phyloP scores from a whole-genome alignment of 768 basidiomycete genomes.

The Kwoniella dendrophila region DNA sequence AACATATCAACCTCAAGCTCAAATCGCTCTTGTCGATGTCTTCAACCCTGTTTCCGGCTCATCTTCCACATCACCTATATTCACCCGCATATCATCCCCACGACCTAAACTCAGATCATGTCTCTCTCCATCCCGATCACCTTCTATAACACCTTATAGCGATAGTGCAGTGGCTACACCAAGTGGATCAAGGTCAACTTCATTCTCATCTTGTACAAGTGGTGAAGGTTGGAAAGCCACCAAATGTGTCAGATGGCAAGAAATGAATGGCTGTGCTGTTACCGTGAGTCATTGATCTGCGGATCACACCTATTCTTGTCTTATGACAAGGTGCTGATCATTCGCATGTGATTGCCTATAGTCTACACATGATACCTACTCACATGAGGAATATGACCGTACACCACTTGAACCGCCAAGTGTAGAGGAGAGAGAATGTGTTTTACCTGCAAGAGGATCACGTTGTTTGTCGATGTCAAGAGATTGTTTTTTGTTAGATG shows the following conservation, averaged over 20 bases:
- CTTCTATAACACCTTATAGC: background rate
- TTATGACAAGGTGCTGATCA: background rate
- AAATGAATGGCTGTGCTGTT: constrained; percentile 37
- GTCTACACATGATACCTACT: constrained; percentile 59
- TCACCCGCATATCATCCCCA: background rate
- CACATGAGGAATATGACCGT: constrained; percentile 68
- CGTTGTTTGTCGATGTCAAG: constrained; percentile 16
- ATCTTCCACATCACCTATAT: background rate
- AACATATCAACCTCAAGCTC: background rate
- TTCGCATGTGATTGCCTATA: constrained; percentile 12
- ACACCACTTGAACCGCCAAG: constrained; percentile 68
- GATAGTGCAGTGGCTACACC: constrained; percentile 5
- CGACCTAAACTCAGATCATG: constrained; percentile 21
- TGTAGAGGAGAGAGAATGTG: constrained; percentile 64
- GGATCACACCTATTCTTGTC: background rate
- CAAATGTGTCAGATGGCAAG: constrained; percentile 46
- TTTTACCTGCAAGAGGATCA: constrained; percentile 74
- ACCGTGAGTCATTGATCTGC: constrained; percentile 29
- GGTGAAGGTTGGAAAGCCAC: constrained; percentile 31
- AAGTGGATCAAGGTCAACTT: constrained; percentile 28
- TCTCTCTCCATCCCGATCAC: constrained; percentile 22
- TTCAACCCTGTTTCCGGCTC: background rate
- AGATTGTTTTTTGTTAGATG: constrained; percentile 21
- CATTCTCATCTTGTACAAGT: constrained; percentile 31
- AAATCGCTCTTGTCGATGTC: background rate